Conservation (phyloP, 2,329 filamentous ascomycete species). For the Ophiostoma piceae region DNA sequence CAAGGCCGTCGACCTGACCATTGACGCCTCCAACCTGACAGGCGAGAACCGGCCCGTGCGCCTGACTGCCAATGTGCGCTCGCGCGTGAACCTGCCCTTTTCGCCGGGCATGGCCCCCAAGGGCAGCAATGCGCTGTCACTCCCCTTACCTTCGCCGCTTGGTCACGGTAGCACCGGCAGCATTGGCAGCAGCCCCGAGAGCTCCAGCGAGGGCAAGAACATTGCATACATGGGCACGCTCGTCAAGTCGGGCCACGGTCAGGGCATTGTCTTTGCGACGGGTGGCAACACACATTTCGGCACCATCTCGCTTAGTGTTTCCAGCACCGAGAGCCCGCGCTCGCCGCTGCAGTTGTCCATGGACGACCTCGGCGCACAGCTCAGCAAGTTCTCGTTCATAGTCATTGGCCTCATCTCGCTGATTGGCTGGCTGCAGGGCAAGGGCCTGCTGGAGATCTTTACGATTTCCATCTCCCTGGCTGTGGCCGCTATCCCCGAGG, state of each 20-base stretch:
- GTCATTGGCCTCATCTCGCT: conserved; percentile 91
- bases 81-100: conserved; percentile 29
- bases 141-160: conserved; percentile 33
- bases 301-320: conserved; percentile 88
- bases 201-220: conserved; percentile 71
- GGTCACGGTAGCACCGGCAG: background rate
- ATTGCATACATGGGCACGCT: conserved; percentile 98
- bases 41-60: conserved; percentile 92
- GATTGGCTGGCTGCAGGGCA: conserved; percentile 84
- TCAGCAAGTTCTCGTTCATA: conserved; percentile 93
- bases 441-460: conserved; percentile 87
- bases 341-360: conserved; percentile 93
- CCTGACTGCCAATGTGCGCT: conserved; percentile 61
- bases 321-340: conserved; percentile 89
- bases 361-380: conserved; percentile 92
- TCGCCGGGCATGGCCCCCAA: conserved; percentile 22
- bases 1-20: conserved; percentile 79
- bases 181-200: conserved; percentile 35
- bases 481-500: conserved; percentile 93
- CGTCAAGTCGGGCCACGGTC: conserved; percentile 89
- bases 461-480: conserved; percentile 95
- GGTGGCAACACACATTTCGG: conserved; percentile 93
- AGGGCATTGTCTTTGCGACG: conserved; percentile 95
- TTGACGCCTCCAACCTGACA: conserved; percentile 94
- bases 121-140: conserved; percentile 30